phyloP scores from a whole-genome alignment of 163 green algal species.

The Prototheca stagnorum region DNA sequence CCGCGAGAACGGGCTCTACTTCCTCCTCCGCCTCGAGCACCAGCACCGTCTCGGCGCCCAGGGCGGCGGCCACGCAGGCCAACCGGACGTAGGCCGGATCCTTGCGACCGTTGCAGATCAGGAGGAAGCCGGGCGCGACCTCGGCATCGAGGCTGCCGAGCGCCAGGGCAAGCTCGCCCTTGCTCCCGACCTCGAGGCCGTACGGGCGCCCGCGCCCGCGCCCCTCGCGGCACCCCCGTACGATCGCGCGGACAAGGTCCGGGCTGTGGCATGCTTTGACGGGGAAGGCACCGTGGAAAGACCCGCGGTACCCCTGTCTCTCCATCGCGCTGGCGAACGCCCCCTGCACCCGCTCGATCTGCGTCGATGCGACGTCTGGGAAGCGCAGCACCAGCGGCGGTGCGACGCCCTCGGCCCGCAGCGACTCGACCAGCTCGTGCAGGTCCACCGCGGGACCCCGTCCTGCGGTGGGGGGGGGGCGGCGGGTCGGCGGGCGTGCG shows the following conservation, averaged over 20 bases:
- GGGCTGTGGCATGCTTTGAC: constrained; percentile 56
- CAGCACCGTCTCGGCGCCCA: constrained; percentile 39
- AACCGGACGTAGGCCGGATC: constrained; percentile 49
- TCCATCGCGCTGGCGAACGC: constrained; percentile 11
- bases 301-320: constrained; percentile 13
- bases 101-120: constrained; percentile 65
- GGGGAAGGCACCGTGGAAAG: constrained; percentile 47
- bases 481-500: not conserved
- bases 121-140: constrained; percentile 4
- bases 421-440: constrained; percentile 17
- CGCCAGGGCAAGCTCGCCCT: constrained; percentile 49
- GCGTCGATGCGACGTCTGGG: constrained; percentile 36
- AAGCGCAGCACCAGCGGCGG: constrained; percentile 44
- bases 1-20: constrained; percentile 21
- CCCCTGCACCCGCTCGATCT: constrained; percentile 34
- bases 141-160: constrained; percentile 19
- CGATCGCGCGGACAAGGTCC: constrained; percentile 25
- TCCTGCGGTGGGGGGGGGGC: constrained; percentile 7
- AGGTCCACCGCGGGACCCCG: constrained; percentile 24
- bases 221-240: constrained; percentile 17
- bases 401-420: constrained; percentile 17
- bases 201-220: constrained; percentile 14
- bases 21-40: constrained; percentile 47
- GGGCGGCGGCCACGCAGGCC: constrained; percentile 25
- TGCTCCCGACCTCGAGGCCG: constrained; percentile 48